Evolutionary conservation across 371 early-diverging fungal species (phyloP).

Genomic region (Chytridium lagenaria): DNA sequence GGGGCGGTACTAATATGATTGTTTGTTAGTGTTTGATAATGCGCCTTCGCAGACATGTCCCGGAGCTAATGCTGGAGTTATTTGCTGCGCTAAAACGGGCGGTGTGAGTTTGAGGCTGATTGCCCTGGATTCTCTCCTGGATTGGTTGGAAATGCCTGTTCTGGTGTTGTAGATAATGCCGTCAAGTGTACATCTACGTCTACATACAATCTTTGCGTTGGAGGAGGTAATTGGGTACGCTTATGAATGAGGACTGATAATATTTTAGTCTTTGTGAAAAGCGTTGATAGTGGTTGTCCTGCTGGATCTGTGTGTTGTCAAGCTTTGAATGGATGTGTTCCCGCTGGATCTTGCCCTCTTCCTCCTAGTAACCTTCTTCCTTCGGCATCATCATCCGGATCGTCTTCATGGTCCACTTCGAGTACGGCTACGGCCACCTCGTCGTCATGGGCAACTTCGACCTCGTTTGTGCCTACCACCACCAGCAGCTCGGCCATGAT

Average conservation of each 20-base stretch:
- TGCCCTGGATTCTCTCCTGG: too few relatives aligned
- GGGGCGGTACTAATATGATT: too few relatives aligned
- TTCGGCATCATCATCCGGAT: background rate
- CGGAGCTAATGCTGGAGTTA: constrained; percentile 19
- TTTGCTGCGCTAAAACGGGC: constrained; percentile 33
- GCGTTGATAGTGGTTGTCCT: constrained; percentile 5
- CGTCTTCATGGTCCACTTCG: background rate
- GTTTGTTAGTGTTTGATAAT: background rate
- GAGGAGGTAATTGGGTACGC: background rate
- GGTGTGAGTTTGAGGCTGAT: constrained; percentile 31
- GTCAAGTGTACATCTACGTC: constrained; percentile 3
- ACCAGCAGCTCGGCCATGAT: background rate
- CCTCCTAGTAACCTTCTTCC: background rate
- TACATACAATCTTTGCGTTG: constrained; percentile 18
- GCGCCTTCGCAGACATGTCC: background rate
- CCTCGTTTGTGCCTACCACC: background rate
- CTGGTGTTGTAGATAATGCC: constrained; percentile 4
- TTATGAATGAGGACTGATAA: background rate
- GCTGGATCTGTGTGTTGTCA: constrained; percentile 3
- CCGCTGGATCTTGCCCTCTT: constrained; percentile 10
- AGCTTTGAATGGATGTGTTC: constrained; percentile 13
- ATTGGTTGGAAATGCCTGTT: background rate
- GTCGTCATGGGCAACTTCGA: background rate
- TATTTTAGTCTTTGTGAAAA: constrained; percentile 8
- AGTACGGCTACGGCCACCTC: background rate